Evolutionary conservation across 2,329 filamentous ascomycete genomes (phyloP), one percentile per base, ranked within the genome.

Genomic region (Alternaria sp.): DNA sequence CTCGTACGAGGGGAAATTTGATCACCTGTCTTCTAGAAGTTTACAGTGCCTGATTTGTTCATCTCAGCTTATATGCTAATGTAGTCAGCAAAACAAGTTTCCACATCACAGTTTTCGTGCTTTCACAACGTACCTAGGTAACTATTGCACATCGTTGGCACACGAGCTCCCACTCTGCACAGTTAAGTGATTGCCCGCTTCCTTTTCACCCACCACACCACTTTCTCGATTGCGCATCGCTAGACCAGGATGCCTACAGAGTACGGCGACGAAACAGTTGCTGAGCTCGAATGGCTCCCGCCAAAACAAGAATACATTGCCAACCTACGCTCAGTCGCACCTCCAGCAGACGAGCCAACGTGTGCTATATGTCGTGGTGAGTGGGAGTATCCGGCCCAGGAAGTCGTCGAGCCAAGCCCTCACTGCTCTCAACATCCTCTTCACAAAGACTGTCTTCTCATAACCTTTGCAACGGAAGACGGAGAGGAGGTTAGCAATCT

Each of bases 401-500:
- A 46, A 21, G 44, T 46, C 21, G 44, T 46, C 12, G 19, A 21
- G 11, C 44, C 44, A 23, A 46, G 44, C 21, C 19, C 44, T 46
- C 19, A 46, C 8, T 46, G 44, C 44, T 23, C 21, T 46, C 44
- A 13, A 25, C 44, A 46, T 23, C 44, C 44, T 23, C 12, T 25
- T 5, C 44, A 46, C 21, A 46, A 46, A 23, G 19, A 46, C 7
- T 46, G 44, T 23, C 44, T 46, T 23, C 44, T 46, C 19, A 23
- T 46, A 21, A 23, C 19, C 13, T 46, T 46, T 23, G 19, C 44
- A 46, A 46, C 44, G 12, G 12, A 46, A 23, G 19, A 46, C 13
- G 44, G 44, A 23, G 44, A 46, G 44, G 44, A 46, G 0, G 44
- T 46, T 21, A 46, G 44, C 44, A 46, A 46, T 15, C 44, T 46